Base-by-base conservation (phyloP, 2,329 filamentous ascomycete species). In the Colletotrichum somersetense region DNA sequence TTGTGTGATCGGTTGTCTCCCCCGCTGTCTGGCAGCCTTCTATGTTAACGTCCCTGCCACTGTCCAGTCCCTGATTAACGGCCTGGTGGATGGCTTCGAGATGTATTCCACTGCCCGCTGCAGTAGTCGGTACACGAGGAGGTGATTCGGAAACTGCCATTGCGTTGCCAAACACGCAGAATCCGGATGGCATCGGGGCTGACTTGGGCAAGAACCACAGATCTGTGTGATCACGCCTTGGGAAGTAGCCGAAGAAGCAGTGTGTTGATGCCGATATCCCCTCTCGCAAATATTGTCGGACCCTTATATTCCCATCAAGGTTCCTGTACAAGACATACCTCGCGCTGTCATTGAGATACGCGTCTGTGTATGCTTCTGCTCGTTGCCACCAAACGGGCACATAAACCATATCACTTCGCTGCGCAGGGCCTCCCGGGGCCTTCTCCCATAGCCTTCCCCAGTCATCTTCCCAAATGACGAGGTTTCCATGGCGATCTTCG, bases 161-260 rank as follows among this genome's bases (percentile, higher is more conserved):
- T 23, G 8, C 26, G 20, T 14, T 4, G 30, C 3, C 18, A 42
- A 38, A 18, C 7, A 38, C n/a, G 5, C 35, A 40, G 16, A 55
- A 6, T 14, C 30, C 20, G 23, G 30, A 30, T 10, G 23, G 12
- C 20, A n/a, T 30, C 5, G 56, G 35, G 20, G 48, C 11, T 35
- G 48, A 33, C 48, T 38, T 67, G 10, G 38, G 57, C 18, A 35
- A 20, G 26, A 62, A 62, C 65, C 65, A 67, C 1, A 67, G 38
- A 26, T 40, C 44, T 18, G 58, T 23, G n/a, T 58, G 56, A 10
- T 48, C 46, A 26, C 57, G 48, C 18, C n/a, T 8, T 14, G 56
- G 65, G 26, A 46, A 62, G 14, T 67, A 67, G 12, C 65, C 65
- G 20, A 53, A 67, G 57, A 67, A 62, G 23, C 11, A n/a, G 20